A percentile compares a stretch with the other conserved stretches of the same genome.
phyloP scores from a whole-genome alignment of 2,329 filamentous ascomycete genomes.

The Aspergillus jensenii region DNA sequence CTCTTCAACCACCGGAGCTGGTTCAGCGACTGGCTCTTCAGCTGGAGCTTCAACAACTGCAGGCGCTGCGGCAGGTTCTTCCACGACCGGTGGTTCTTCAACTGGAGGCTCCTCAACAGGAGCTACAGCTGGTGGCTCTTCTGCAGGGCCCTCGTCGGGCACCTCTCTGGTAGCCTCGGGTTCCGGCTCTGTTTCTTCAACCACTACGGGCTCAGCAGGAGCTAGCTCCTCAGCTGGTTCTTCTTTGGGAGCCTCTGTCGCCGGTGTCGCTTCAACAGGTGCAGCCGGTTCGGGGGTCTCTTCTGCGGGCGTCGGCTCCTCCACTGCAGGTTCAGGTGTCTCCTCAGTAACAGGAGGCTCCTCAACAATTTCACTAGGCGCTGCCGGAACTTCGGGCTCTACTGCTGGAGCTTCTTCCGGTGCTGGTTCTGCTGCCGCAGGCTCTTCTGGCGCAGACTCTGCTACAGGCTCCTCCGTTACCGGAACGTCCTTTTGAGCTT shows the following conservation, averaged over 20 bases:
- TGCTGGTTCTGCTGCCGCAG: conserved; percentile 12
- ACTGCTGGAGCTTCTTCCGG: conserved; percentile 10
- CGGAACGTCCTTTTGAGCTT: neutral
- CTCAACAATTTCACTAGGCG: conserved; percentile 12
- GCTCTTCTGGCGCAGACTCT: neutral
- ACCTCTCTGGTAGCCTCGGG: neutral
- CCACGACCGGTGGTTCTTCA: conserved; percentile 16
- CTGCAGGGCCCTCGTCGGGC: neutral
- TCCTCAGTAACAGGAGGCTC: conserved; percentile 19
- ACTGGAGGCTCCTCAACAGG: neutral
- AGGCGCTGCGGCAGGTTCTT: conserved; percentile 8
- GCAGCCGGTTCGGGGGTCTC: conserved; percentile 9
- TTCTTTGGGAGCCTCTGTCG: neutral
- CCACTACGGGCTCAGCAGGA: neutral
- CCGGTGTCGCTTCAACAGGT: conserved; percentile 5
- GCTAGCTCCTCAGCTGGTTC: neutral
- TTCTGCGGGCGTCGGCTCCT: conserved; percentile 1
- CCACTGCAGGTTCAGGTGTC: conserved; percentile 2
- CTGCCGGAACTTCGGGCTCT: conserved; percentile 3
- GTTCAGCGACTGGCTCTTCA: conserved; percentile 18
- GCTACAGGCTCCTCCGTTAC: neutral
- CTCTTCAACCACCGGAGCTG: conserved; percentile 16
- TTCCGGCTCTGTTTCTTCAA: neutral
- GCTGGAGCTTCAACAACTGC: neutral
- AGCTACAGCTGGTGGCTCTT: conserved; percentile 6